Base-by-base conservation (phyloP, 805 yeast species). In the Candida anglica region DNA sequence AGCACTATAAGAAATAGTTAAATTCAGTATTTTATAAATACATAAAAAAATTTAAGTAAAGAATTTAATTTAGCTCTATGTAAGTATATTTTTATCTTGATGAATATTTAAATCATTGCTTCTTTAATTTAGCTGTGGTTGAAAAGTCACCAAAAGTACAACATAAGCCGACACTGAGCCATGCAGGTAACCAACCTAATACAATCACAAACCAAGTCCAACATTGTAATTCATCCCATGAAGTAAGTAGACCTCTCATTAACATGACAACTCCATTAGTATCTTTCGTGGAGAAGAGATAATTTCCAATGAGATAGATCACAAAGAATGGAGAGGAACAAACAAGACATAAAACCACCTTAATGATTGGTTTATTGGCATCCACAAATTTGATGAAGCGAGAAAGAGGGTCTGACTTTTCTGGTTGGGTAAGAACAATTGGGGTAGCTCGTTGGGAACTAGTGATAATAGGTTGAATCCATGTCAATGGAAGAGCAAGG, bases 201-300 rank as follows among this genome's bases (percentile, higher is more conserved):
- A 78, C 66, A 2, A 88, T 52, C 16, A 85, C 73, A 37, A 76
- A 71, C 89, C 95, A 87, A 0, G 95, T 84, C 91, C 95, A 87
- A 39, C 84, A 80, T 36, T 82, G 83, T 37, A 85, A 59, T 24
- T 79, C 75, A 17, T 64, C 50, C 82, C 89, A 86, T 3, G 86
- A 77, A 18, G 73, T 65, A 8, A 80, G 53, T 11, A 88, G 60
- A 0, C 78, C 77, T 15, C 57, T 50, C 34, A 81, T 64, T 4
- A 80, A 47, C 7, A 63, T 56, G 4, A 64, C 55, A 1, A 67
- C 62, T 2, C 60, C 63, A 6, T 37, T 39, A 13, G 19, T 8
- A 8, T 28, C 32, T 19, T 34, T 23, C 6, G 23, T 30, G 15
- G 17, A 14, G 28, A 53, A 46, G 40, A 56, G 30, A 42, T 52